Percentiles rank a stretch among this genome's conserved stretches.
phyloP scores from a whole-genome alignment of 176 grass and related monocot species.

The Eleusine indica region DNA sequence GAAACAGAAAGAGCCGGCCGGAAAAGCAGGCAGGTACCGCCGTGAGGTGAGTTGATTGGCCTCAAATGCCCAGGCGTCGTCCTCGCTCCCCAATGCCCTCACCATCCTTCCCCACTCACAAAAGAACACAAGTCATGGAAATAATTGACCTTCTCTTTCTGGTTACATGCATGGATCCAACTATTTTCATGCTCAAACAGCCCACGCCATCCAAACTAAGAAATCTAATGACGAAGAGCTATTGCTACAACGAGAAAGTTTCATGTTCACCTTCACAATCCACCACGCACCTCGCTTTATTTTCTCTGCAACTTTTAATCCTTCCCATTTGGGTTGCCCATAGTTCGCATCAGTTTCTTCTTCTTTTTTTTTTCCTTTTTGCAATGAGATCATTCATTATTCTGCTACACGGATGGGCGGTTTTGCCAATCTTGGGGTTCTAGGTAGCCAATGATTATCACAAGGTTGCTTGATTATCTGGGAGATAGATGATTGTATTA shows the following conservation, averaged over 20 bases:
- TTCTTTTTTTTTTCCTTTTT: too few species aligned
- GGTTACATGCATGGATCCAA: background rate
- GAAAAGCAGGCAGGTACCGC: background rate
- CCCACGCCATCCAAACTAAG: background rate
- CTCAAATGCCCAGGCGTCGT: background rate
- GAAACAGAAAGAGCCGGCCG: background rate
- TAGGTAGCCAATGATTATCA: background rate
- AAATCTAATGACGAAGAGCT: too few species aligned
- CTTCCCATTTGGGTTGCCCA: too few species aligned
- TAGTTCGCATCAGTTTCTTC: too few species aligned
- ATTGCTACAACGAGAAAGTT: too few species aligned
- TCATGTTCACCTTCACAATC: too few species aligned
- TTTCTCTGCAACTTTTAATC: too few species aligned
- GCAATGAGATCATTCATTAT: too few species aligned
- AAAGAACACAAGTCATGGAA: background rate
- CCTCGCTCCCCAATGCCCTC: background rate
- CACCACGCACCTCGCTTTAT: too few species aligned
- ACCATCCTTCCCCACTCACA: background rate
- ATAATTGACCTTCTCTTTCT: background rate
- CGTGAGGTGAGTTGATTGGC: background rate
- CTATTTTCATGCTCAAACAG: background rate
- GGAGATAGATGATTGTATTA: background rate
- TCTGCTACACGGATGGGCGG: background rate
- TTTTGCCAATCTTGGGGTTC: too few species aligned
- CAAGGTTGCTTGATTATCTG: background rate